A percentile compares a stretch with the other conserved stretches of the same genome.
phyloP scores from a whole-genome alignment of 2,329 filamentous ascomycete genomes.

The Penicillium griseofulvum region DNA sequence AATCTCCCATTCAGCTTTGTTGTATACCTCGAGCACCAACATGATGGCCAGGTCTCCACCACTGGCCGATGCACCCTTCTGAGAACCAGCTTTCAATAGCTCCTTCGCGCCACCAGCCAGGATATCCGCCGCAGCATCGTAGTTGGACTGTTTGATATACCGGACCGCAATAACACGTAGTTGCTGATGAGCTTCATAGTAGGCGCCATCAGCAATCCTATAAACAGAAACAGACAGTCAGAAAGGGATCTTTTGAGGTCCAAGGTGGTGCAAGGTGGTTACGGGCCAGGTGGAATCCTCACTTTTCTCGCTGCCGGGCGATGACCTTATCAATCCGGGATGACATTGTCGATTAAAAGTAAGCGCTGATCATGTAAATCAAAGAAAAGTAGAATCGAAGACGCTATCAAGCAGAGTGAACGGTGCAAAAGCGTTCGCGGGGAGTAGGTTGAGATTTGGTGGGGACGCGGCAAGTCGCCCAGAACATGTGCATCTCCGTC shows the following conservation, averaged over 20 bases:
- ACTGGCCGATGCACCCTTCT: slow-evolving; percentile 89
- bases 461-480: slow-evolving; percentile 14
- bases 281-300: slow-evolving; percentile 20
- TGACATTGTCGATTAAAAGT: slow-evolving; percentile 32
- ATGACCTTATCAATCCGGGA: slow-evolving; percentile 66
- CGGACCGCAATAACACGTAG: slow-evolving; percentile 91
- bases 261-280: background rate
- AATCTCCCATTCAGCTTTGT: slow-evolving; percentile 72
- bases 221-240: slow-evolving; percentile 13
- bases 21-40: slow-evolving; percentile 86
- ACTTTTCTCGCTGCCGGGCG: slow-evolving; percentile 75
- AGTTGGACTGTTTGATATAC: slow-evolving; percentile 86
- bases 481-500: slow-evolving; percentile 5
- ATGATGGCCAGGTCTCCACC: slow-evolving; percentile 86
- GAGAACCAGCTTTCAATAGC: slow-evolving; percentile 59
- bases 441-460: slow-evolving; percentile 18
- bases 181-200: slow-evolving; percentile 98
- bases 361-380: background rate
- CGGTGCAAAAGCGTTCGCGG: slow-evolving; percentile 14
- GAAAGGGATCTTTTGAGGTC: background rate
- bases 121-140: slow-evolving; percentile 80
- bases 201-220: slow-evolving; percentile 85
- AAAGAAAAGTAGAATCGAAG: background rate
- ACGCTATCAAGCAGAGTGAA: slow-evolving; percentile 1
- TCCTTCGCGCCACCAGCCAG: slow-evolving; percentile 79